A percentile compares a stretch with the other conserved stretches of the same genome.
These are phyloP conservation scores for Phytophthora macrochlamydospora DNA, from an alignment of 352 stramenopile genomes.

Conservation along the genomic window DNA sequence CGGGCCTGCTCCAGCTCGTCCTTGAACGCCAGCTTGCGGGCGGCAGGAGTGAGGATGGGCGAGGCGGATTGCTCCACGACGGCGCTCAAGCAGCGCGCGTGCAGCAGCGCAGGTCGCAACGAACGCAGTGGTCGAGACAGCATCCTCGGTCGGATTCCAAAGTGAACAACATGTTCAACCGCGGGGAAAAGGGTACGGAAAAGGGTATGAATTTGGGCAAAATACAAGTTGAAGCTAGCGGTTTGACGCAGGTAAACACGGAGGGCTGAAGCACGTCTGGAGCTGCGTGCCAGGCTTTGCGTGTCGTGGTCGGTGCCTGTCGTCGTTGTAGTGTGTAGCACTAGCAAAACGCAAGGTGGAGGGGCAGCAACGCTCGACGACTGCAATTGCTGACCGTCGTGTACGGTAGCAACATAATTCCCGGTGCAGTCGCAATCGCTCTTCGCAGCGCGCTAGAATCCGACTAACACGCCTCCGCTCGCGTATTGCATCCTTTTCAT, in stretches of 20 bases:
- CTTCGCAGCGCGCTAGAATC: conserved; percentile 45
- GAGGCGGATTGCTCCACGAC: conserved; percentile 28
- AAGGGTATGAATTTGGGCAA: too few relatives aligned
- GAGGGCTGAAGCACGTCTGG: too few relatives aligned
- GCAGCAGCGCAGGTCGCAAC: conserved; percentile 2
- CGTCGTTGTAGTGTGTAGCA: too few relatives aligned
- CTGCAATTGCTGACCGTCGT: too few relatives aligned
- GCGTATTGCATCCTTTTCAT: conserved; percentile 33
- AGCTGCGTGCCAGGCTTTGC: too few relatives aligned
- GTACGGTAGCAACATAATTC: conserved; percentile 49
- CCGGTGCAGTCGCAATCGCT: conserved; percentile 39
- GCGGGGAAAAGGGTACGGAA: too few relatives aligned
- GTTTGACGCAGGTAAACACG: too few relatives aligned
- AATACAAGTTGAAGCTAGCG: too few relatives aligned
- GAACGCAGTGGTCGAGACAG: background rate
- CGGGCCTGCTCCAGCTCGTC: conserved; percentile 75
- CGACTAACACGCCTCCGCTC: conserved; percentile 67
- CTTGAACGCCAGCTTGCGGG: conserved; percentile 74
- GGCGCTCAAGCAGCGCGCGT: conserved; percentile 52
- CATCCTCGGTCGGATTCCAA: background rate
- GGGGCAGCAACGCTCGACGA: too few relatives aligned
- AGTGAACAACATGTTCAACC: background rate
- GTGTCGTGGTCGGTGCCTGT: too few relatives aligned
- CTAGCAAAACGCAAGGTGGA: too few relatives aligned
- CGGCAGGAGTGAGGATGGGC: conserved; percentile 54